A percentile compares a stretch with the other conserved stretches of the same genome.
Evolutionary conservation across 805 yeast genomes (phyloP).

Genomic region (Candida cerambycidarum): DNA sequence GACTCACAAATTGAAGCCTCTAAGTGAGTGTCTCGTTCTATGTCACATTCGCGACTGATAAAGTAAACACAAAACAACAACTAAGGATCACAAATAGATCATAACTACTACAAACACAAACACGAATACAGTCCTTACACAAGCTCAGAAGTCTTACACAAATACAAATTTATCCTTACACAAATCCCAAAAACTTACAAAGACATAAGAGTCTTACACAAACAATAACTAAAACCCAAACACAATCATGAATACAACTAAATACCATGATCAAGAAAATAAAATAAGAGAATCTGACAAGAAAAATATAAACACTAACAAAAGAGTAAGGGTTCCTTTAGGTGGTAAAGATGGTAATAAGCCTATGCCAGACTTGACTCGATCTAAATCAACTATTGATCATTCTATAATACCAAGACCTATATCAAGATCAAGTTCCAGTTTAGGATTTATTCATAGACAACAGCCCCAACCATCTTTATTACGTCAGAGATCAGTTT

Average conservation of each 20-base stretch:
- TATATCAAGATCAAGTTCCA: slow-evolving; percentile 35
- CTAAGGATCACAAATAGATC: too few species aligned
- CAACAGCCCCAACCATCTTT: slow-evolving; percentile 2
- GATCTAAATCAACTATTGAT: slow-evolving; percentile 28
- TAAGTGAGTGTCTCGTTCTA: too few species aligned
- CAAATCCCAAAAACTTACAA: too few species aligned
- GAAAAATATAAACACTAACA: slow-evolving; percentile 3
- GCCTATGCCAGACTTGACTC: slow-evolving; percentile 24
- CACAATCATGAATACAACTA: slow-evolving; percentile 3
- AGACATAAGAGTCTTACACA: too few species aligned
- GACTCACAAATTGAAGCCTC: too few species aligned
- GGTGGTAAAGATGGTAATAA: slow-evolving; percentile 41
- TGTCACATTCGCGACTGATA: too few species aligned
- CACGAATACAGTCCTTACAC: too few species aligned
- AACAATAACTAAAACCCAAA: not conserved
- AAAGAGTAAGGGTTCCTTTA: slow-evolving; percentile 30
- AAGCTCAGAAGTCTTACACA: too few species aligned
- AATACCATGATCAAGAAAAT: slow-evolving; percentile 10
- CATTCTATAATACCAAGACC: slow-evolving; percentile 8
- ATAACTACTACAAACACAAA: too few species aligned
- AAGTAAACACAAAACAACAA: too few species aligned
- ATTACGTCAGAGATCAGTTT: not conserved
- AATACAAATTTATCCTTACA: too few species aligned
- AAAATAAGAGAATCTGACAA: slow-evolving; percentile 1
- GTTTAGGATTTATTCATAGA: slow-evolving; percentile 33